phyloP scores from a whole-genome alignment of 225 moss, liverwort and hornwort genomes.

The Polytrichum formosum region DNA sequence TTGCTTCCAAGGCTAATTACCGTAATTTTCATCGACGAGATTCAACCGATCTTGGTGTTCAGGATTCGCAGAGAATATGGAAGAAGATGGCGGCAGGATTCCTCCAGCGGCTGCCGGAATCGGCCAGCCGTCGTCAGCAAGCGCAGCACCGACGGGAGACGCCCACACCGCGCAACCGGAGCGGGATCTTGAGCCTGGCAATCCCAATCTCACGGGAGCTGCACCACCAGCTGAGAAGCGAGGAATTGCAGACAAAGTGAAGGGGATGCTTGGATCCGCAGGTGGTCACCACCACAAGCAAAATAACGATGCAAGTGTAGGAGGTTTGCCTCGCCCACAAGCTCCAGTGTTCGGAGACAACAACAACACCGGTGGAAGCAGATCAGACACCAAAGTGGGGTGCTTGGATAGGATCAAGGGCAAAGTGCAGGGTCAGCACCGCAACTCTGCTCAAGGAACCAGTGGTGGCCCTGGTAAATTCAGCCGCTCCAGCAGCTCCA shows the following conservation, averaged over 20 bases:
- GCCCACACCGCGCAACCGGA: conserved; percentile 26
- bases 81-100: too few species aligned
- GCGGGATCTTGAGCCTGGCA: conserved; percentile 16
- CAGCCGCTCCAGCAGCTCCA: too few species aligned
- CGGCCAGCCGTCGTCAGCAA: background rate
- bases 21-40: too few species aligned
- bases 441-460: conserved; percentile 6
- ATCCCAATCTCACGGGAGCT: conserved; percentile 2
- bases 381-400: conserved; percentile 22
- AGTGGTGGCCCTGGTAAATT: too few species aligned
- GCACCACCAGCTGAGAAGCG: conserved; percentile 26
- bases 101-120: background rate
- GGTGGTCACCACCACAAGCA: conserved; percentile 5
- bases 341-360: too few species aligned
- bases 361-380: too few species aligned
- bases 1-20: too few species aligned
- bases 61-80: too few species aligned
- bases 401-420: conserved; percentile 46
- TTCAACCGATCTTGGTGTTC: too few species aligned
- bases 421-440: conserved; percentile 34
- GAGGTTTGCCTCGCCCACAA: too few species aligned
- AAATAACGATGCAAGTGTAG: too few species aligned
- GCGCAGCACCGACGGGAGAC: conserved; percentile 7
- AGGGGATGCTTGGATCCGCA: conserved; percentile 29
- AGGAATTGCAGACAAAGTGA: conserved; percentile 41